Base-by-base conservation (phyloP, 1,284 basidiomycete species). In the Farysia itapuensis region DNA sequence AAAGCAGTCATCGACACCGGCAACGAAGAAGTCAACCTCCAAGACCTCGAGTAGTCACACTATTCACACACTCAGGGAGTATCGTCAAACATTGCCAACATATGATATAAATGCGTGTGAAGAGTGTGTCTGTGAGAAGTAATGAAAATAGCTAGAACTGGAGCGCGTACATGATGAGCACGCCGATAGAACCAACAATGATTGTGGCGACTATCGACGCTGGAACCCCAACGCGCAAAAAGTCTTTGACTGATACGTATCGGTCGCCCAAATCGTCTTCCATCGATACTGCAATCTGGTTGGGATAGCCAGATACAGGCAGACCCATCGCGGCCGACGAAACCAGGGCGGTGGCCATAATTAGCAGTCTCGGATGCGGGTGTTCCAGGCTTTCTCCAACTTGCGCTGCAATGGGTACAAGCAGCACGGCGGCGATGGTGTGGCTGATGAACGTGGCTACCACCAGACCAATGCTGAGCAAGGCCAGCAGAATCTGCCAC, bases 281-380 rank as follows among this genome's bases (percentile, higher is more conserved):
- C 78, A 96, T 89, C 5, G 89, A 90, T 18, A 92, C 73, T 2
- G 74, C 76, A 24, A 75, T 77, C 39, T 67, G 72, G 48, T 96
- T 96, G 0, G 93, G 94, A 81, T 98, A 97, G 5, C 94, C 94
- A 50, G 89, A 92, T 25, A 97, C 92, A 4, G 93, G 93, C 82
- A 99, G 87, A 5, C 93, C 95, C 94, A 98, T 98, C 1, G 94
- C 95, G 3, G 90, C 83, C 22, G 90, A 93, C 70, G 93, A 96
- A 45, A 95, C 88, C 54, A 98, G 80, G 2, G 85, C 90, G 8
- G 92, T 97, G 35, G 80, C 77, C 77, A 77, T 75, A 50, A 75
- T 74, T 12, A 77, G 46, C 36, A 75, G 43, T 5, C 70, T 43
- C 8, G 73, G 73, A 32, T 75, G 73, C 6, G 73, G 71, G 15